phyloP scores from a whole-genome alignment of 257 asterid genomes.

The Solanum pimpinellifolium region DNA sequence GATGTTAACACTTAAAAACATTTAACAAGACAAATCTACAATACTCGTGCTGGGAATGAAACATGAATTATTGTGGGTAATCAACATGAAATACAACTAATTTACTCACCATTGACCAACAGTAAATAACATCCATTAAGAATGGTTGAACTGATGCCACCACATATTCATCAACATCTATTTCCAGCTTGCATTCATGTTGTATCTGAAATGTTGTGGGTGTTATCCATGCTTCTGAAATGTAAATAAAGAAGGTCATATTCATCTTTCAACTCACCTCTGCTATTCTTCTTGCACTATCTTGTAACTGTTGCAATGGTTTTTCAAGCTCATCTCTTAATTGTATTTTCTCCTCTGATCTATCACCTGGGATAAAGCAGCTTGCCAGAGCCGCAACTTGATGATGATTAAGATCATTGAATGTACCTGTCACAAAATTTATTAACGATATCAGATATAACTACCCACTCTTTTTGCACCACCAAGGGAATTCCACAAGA shows the following conservation, averaged over 20 bases:
- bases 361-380: conserved; percentile 93
- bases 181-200: conserved; percentile 93
- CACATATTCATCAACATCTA: conserved; percentile 87
- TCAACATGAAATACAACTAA: background rate
- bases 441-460: background rate
- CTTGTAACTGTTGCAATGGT: conserved; percentile 94
- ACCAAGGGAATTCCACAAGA: background rate
- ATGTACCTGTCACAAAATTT: conserved; percentile 44
- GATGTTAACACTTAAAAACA: background rate
- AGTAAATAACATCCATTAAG: conserved; percentile 93
- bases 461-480: background rate
- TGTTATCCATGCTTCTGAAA: background rate
- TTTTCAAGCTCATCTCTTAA: conserved; percentile 76
- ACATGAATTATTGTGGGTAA: background rate
- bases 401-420: conserved; percentile 91
- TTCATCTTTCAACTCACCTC: conserved; percentile 39
- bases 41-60: background rate
- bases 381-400: conserved; percentile 90
- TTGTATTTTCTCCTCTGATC: conserved; percentile 64
- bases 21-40: background rate
- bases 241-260: background rate
- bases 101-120: conserved; percentile 88
- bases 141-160: conserved; percentile 82
- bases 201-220: conserved; percentile 43
- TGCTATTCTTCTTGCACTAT: conserved; percentile 89